These are phyloP conservation scores for Naegleria lovaniensis DNA, from an alignment of 208 protist species.

Conservation along the genomic window DNA sequence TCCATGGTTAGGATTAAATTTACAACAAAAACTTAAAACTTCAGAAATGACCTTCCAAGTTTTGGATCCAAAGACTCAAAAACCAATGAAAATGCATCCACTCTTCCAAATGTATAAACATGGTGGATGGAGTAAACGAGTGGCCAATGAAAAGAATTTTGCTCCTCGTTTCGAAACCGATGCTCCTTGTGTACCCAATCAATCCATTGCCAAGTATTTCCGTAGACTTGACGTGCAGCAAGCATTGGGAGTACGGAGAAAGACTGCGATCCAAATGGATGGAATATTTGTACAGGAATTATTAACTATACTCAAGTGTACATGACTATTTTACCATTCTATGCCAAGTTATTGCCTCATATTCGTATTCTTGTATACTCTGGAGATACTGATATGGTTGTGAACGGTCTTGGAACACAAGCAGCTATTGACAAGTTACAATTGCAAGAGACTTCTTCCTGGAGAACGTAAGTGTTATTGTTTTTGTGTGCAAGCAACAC, in stretches of 20 bases:
- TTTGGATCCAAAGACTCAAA: not conserved
- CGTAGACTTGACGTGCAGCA: not conserved
- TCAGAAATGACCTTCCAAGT: not conserved
- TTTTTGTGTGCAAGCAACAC: no score
- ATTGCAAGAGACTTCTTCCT: not conserved
- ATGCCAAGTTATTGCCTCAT: not conserved
- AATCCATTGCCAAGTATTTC: not conserved
- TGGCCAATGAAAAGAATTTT: not conserved
- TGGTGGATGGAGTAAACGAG: not conserved
- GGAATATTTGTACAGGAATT: not conserved
- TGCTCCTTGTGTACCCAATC: not conserved
- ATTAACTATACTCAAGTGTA: not conserved
- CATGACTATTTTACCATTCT: not conserved
- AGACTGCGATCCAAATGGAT: not conserved
- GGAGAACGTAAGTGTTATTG: not conserved
- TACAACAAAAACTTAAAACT: not conserved
- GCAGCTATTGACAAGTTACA: not conserved
- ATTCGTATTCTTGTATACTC: constrained; percentile 5
- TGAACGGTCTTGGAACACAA: not conserved
- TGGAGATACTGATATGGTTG: not conserved
- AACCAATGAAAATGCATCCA: not conserved
- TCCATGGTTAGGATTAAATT: not conserved
- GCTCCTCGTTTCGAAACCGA: not conserved
- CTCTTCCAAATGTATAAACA: not conserved
- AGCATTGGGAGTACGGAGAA: not conserved